These are phyloP conservation scores for Cordyceps cateniannulata DNA, from an alignment of 2,329 filamentous ascomycete species.

Conservation along the genomic window DNA sequence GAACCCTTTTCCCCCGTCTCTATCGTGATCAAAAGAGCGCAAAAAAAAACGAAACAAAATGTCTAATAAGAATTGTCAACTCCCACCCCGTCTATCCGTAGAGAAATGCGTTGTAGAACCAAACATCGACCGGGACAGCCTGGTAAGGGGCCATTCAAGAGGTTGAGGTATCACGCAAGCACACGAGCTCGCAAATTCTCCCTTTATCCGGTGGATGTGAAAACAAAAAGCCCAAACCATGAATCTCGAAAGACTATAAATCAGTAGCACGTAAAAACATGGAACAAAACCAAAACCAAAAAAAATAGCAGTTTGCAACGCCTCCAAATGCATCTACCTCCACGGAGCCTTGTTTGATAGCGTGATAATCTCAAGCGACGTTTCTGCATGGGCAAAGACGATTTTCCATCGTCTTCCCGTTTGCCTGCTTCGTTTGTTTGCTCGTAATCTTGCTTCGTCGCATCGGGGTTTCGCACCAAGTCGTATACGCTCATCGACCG, in stretches of 20 bases:
- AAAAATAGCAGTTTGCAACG: slow-evolving; percentile 25
- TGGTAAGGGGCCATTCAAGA: neutral
- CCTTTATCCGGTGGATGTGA: slow-evolving; percentile 10
- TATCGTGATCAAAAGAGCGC: slow-evolving; percentile 19
- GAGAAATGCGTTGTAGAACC: slow-evolving; percentile 16
- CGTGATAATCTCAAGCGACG: slow-evolving; percentile 1
- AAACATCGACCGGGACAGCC: slow-evolving; percentile 12
- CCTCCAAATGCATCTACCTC: slow-evolving; percentile 32
- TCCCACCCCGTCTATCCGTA: slow-evolving; percentile 22
- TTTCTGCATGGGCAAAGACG: neutral
- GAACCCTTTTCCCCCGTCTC: slow-evolving; percentile 15
- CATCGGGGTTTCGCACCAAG: neutral
- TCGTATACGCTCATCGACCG: neutral
- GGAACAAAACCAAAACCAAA: slow-evolving; percentile 17
- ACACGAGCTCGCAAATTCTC: slow-evolving; percentile 13
- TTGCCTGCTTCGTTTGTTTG: neutral
- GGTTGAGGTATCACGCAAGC: slow-evolving; percentile 6
- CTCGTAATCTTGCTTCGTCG: slow-evolving; percentile 1
- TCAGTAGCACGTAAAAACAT: slow-evolving; percentile 22
- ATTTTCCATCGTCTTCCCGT: neutral
- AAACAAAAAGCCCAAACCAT: slow-evolving; percentile 17
- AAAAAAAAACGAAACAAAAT: slow-evolving; percentile 14
- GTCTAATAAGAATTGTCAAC: slow-evolving; percentile 25
- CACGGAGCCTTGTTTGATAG: slow-evolving; percentile 19
- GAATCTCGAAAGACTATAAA: slow-evolving; percentile 14